phyloP scores from a whole-genome alignment of 139 green algal genomes.

The Spirogloea muscicola region DNA sequence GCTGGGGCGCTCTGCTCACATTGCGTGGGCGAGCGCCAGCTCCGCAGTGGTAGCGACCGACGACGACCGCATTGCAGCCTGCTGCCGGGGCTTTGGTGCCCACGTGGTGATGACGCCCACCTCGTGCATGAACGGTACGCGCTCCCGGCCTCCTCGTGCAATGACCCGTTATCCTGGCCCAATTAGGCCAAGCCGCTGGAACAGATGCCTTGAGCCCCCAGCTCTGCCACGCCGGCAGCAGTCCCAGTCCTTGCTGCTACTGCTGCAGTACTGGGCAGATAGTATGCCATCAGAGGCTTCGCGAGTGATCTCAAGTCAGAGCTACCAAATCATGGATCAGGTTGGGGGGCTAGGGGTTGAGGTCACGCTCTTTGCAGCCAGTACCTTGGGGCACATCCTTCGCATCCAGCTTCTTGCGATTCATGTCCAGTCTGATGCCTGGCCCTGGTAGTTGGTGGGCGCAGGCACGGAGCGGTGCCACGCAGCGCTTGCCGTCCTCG shows the following conservation, averaged over 20 bases:
- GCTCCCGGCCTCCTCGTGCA: background rate
- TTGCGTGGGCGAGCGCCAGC: background rate
- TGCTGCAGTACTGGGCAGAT: background rate
- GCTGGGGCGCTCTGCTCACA: background rate
- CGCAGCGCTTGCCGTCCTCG: constrained; percentile 53
- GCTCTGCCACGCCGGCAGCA: background rate
- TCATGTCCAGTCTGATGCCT: too few species aligned
- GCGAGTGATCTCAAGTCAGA: background rate
- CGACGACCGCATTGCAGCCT: constrained; percentile 62
- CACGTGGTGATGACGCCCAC: constrained; percentile 65
- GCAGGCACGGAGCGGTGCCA: constrained; percentile 62
- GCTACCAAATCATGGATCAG: background rate
- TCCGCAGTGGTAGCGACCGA: constrained; percentile 66
- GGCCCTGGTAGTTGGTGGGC: too few species aligned
- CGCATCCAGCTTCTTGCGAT: background rate
- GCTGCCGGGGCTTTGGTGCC: constrained; percentile 54
- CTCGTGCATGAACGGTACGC: constrained; percentile 59
- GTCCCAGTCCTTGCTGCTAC: background rate
- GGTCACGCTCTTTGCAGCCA: background rate
- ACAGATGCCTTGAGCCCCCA: background rate
- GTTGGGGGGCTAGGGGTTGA: background rate
- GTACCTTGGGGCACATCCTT: background rate
- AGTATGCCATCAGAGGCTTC: background rate
- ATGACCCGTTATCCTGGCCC: background rate
- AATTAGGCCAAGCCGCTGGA: too few species aligned